Evolutionary conservation across 1,284 basidiomycete species (phyloP).

Genomic region (Trichosporon sp.): DNA sequence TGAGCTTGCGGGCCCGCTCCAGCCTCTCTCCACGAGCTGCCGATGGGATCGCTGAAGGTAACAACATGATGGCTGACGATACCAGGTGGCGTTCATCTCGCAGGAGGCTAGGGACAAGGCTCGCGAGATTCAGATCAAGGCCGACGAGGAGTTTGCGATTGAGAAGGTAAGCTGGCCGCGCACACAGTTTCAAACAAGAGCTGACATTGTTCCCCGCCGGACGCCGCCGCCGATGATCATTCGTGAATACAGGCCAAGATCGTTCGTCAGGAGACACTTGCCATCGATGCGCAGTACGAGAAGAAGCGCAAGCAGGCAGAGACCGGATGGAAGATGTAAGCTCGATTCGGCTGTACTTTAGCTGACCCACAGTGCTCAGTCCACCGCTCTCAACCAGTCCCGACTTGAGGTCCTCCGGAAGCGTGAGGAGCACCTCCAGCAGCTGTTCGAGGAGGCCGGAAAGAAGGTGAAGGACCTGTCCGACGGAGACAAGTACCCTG

Average conservation of each 20-base stretch:
- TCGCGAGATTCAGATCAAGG: conserved; percentile 91
- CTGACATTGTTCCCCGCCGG: background rate
- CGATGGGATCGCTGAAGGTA: background rate
- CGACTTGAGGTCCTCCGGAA: conserved; percentile 84
- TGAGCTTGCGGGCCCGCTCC: background rate
- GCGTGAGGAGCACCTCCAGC: conserved; percentile 86
- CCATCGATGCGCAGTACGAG: conserved; percentile 85
- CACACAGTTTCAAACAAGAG: too few species aligned
- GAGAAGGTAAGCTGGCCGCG: conserved; percentile 64
- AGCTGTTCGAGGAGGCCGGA: conserved; percentile 75
- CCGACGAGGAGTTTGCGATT: conserved; percentile 94
- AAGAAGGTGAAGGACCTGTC: conserved; percentile 61
- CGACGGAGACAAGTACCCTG: conserved; percentile 65
- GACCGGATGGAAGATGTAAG: conserved; percentile 90
- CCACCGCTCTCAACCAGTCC: conserved; percentile 92
- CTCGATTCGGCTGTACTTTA: background rate
- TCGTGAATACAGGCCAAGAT: conserved; percentile 70
- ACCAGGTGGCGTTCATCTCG: conserved; percentile 90
- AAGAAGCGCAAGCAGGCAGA: conserved; percentile 91
- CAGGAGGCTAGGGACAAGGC: conserved; percentile 95
- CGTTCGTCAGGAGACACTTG: conserved; percentile 85
- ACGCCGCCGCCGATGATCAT: background rate
- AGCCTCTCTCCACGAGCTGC: conserved; percentile 5
- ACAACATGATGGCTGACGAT: background rate
- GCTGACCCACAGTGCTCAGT: conserved; percentile 66